Evolutionary conservation across 2,329 filamentous ascomycete genomes (phyloP), one percentile per base, ranked within the genome.

Genomic region (Meredithiella fracta): DNA sequence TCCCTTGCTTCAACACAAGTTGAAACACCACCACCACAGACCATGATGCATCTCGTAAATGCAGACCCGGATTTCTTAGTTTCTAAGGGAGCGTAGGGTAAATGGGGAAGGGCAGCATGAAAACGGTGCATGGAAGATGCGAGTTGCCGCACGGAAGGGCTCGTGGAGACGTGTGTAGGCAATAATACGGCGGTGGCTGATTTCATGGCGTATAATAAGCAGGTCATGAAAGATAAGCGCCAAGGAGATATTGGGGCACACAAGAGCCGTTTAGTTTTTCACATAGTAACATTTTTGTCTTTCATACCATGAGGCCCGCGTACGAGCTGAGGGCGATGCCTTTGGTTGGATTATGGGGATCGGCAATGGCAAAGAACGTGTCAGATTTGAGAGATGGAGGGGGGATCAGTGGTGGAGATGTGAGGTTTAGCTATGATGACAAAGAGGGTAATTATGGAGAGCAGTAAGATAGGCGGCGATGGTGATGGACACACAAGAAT

Each of bases 1-100:
- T 37, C 17, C 50, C 50, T 52, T 52, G 50, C 50, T 52, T 52
- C 17, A 52, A 20, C 25, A 38, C 29, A 37, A 52, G 31, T 38
- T 52, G 50, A 52, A 52, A 52, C 50, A 52, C 22, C 47, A 51
- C 15, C 31, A 40, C 26, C 50, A 52, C 50, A 37, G 50, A 40
- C 50, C 50, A 52, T 25, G 31, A 38, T 38, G 50, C 29, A 52
- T 26, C 17, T 52, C 17, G 50, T 52, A 52, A 52, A 37, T 52
- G 50, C 50, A 52, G 20, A 25, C 8, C 50, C 31, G 17, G 34
- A 14, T 52, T 15, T 9, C 9, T 20, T 49, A 34, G 11, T n/a
- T n/a, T 15, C 6, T 42, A n/a, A 5, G 15, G 38, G n/a, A 42
- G 38, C 38, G n/a, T 7, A 42, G n/a, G n/a, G 4, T 7, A 15